Evolutionary conservation across 192 early-diverging fungal genomes (phyloP).

Genomic region (Coemansia sp.): DNA sequence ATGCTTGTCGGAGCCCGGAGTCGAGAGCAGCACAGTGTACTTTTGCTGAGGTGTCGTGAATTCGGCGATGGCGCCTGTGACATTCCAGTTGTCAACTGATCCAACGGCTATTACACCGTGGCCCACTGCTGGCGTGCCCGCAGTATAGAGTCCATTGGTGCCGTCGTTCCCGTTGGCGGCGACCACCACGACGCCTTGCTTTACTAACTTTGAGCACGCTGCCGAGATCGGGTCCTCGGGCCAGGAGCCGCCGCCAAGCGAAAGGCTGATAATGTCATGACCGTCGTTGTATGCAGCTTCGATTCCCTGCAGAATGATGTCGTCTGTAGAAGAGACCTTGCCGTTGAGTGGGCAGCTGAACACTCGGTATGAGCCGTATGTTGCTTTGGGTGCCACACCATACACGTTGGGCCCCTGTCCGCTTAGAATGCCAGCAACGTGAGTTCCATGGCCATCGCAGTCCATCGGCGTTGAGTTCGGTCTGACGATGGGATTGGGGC

Average conservation of each 20-base stretch:
- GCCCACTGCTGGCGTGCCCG: conserved; percentile 57
- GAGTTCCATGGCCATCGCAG: conserved; percentile 72
- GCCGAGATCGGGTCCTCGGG: conserved; percentile 56
- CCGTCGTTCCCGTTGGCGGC: conserved; percentile 82
- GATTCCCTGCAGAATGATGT: conserved; percentile 64
- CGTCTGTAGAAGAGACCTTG: conserved; percentile 41
- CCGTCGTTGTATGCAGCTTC: conserved; percentile 54
- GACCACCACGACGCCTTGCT: conserved; percentile 62
- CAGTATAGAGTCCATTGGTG: conserved; percentile 58
- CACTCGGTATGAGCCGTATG: conserved; percentile 67
- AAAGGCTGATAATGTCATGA: conserved; percentile 66
- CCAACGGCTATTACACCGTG: conserved; percentile 63
- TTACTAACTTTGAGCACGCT: conserved; percentile 49
- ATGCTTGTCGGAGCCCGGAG: background rate
- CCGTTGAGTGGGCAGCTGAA: conserved; percentile 59
- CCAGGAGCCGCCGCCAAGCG: conserved; percentile 65
- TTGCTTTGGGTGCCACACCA: conserved; percentile 70
- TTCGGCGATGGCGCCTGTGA: conserved; percentile 29
- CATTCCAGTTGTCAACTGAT: conserved; percentile 57
- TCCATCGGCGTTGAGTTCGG: conserved; percentile 58
- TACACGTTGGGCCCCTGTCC: conserved; percentile 46
- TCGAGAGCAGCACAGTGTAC: background rate
- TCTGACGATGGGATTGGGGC: conserved; percentile 41
- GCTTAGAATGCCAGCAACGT: conserved; percentile 66
- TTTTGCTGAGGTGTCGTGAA: conserved; percentile 16